phyloP scores from a whole-genome alignment of 2,329 filamentous ascomycete genomes.

The Talaromyces verruculosus region DNA sequence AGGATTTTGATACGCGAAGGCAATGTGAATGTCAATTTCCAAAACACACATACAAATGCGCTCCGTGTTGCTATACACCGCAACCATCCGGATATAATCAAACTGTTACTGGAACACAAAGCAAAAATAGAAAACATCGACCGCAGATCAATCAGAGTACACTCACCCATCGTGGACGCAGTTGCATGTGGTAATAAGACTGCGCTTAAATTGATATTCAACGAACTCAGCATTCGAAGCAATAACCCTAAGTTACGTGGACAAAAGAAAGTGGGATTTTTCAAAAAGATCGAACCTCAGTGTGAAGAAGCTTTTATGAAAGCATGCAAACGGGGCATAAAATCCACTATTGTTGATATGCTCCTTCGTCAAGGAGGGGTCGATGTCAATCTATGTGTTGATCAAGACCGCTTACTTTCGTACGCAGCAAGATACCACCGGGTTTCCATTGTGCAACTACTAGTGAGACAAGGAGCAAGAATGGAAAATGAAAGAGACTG shows the following conservation, averaged over 20 bases:
- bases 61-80: not conserved
- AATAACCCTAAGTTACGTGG: not conserved
- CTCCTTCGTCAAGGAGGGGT: not conserved
- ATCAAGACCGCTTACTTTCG: not conserved
- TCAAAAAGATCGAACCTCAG: not conserved
- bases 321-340: not conserved
- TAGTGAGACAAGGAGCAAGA: slow-evolving; percentile 13
- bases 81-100: not conserved
- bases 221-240: not conserved
- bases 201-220: not conserved
- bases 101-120: not conserved
- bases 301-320: not conserved
- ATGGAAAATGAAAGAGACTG: slow-evolving; percentile 12
- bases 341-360: not conserved
- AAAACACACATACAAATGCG: no score
- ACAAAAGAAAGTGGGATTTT: not conserved
- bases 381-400: not conserved
- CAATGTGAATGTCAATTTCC: no score
- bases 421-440: not conserved
- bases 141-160: not conserved
- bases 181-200: not conserved
- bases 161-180: not conserved
- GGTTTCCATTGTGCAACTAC: not conserved
- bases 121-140: not conserved
- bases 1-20: not conserved